phyloP scores from a whole-genome alignment of 1,139 yeast genomes.

The Nakaseomyces sp. region DNA sequence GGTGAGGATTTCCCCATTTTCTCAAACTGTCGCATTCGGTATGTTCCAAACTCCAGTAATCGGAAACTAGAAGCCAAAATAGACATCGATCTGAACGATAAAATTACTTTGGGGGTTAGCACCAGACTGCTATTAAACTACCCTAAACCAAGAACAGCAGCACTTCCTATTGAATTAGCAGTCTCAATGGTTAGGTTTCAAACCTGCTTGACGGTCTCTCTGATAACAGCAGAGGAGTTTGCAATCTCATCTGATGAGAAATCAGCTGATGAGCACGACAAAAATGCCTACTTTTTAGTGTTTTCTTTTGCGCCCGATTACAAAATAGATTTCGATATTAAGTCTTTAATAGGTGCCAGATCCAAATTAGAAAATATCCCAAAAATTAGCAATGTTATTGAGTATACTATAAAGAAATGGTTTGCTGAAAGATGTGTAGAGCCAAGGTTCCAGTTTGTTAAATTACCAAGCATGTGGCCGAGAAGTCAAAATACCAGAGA shows the following conservation, averaged over 20 bases:
- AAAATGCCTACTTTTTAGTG: constrained; percentile 49
- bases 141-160: constrained; percentile 79
- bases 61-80: constrained; percentile 75
- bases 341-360: constrained; percentile 83
- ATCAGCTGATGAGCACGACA: constrained; percentile 16
- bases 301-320: constrained; percentile 89
- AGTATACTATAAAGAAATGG: constrained; percentile 76
- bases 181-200: constrained; percentile 88
- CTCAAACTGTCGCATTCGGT: constrained; percentile 79
- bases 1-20: constrained; percentile 96
- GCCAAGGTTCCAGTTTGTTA: constrained; percentile 80
- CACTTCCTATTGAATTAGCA: constrained; percentile 70
- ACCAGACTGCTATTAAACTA: constrained; percentile 74
- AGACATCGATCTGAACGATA: constrained; percentile 86
- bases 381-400: constrained; percentile 76
- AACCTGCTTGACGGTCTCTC: constrained; percentile 81
- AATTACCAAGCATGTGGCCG: constrained; percentile 87
- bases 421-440: constrained; percentile 88
- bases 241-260: constrained; percentile 43
- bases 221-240: constrained; percentile 34
- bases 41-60: constrained; percentile 35
- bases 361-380: constrained; percentile 92
- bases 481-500: constrained; percentile 62
- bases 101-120: constrained; percentile 81
- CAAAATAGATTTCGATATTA: constrained; percentile 74